Evolutionary conservation across 495 filamentous ascomycete genomes (phyloP).

Genomic region (Daldinia vernicosa): DNA sequence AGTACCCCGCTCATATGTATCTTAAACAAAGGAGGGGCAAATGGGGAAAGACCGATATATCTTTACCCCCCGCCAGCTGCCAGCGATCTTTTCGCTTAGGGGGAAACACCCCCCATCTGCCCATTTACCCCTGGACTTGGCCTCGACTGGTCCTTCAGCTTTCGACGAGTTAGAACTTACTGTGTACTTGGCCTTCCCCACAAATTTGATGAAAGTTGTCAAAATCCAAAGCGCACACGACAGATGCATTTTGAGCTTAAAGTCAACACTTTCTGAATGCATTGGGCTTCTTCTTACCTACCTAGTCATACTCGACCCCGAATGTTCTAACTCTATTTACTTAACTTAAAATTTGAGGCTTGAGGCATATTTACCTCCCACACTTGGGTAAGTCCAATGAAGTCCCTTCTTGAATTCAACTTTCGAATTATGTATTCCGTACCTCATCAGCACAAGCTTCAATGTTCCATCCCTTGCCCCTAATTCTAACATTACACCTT

Average conservation of each 20-base stretch:
- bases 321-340: constrained; percentile 11
- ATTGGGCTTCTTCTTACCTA: constrained; percentile 15
- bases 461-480: constrained; percentile 11
- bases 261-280: constrained; percentile 14
- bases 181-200: constrained; percentile 39
- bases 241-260: constrained; percentile 37
- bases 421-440: too few relatives aligned
- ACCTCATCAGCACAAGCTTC: constrained; percentile 6
- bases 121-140: neutral
- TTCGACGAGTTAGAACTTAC: constrained; percentile 19
- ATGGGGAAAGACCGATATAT: neutral
- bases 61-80: neutral
- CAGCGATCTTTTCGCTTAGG: neutral
- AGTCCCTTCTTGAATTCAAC: neutral
- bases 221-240: constrained; percentile 45
- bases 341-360: neutral
- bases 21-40: neutral
- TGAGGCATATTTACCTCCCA: neutral
- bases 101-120: neutral
- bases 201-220: constrained; percentile 49
- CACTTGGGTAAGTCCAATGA: constrained; percentile 29
- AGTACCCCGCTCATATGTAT: neutral
- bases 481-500: constrained; percentile 1
- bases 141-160: constrained; percentile 9
- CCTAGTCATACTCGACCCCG: constrained; percentile 8